Conservation (phyloP, 2,329 filamentous ascomycete species). For the Phyllosticta capitalensis region DNA sequence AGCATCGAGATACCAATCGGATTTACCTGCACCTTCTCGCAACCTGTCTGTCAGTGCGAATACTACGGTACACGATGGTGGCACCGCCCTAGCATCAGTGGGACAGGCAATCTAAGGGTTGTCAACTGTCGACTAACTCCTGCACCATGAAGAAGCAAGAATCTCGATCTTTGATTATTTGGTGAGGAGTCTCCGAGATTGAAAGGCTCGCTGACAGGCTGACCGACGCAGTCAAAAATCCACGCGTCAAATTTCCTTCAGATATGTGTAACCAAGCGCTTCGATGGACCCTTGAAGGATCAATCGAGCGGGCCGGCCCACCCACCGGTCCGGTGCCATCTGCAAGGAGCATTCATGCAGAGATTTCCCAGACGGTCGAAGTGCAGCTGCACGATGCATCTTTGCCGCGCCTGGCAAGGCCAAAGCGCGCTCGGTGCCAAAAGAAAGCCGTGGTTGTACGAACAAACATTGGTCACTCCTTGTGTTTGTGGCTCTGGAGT, state of each 20-base stretch:
- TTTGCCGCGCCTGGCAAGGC: not conserved
- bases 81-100: not conserved
- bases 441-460: too few species aligned
- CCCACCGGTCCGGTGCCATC: not conserved
- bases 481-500: too few species aligned
- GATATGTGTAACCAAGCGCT: not conserved
- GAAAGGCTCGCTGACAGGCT: not conserved
- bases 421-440: not conserved
- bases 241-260: not conserved
- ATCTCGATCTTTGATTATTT: too few species aligned
- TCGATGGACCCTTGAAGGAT: not conserved
- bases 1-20: conserved; percentile 1
- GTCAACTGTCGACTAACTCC: not conserved
- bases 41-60: not conserved
- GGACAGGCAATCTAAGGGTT: not conserved
- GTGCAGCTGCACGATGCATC: not conserved
- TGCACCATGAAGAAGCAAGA: too few species aligned
- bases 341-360: not conserved
- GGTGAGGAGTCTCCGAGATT: too few species aligned
- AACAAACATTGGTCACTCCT: too few species aligned
- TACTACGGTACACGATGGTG: not conserved
- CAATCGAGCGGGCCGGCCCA: not conserved
- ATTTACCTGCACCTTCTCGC: not conserved
- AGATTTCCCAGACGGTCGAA: not conserved
- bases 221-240: not conserved